Conservation (phyloP, 2,329 filamentous ascomycete species). For the Salinomyces thailandicus region DNA sequence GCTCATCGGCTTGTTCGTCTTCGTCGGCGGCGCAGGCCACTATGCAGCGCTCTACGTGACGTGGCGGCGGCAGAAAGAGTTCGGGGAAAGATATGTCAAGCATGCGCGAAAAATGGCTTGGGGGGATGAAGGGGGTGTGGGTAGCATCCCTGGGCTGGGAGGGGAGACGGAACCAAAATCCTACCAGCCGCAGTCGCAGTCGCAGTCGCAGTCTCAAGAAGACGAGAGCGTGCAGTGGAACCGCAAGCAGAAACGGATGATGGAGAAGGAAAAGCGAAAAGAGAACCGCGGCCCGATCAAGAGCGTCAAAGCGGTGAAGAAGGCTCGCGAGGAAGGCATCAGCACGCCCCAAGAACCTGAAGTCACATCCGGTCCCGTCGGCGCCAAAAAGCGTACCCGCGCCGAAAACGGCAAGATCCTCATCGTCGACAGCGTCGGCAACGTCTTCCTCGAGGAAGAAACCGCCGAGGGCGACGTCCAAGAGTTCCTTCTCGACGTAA, state of each 20-base stretch:
- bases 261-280: constrained; percentile 74
- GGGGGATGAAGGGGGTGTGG: constrained; percentile 65
- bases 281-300: constrained; percentile 41
- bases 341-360: constrained; percentile 47
- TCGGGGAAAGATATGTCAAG: constrained; percentile 82
- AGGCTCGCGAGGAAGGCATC: constrained; percentile 37
- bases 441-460: constrained; percentile 89
- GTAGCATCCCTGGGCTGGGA: constrained; percentile 57
- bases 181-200: constrained; percentile 1
- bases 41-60: constrained; percentile 76
- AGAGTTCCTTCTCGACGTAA: constrained; percentile 80
- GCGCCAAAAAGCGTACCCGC: constrained; percentile 74
- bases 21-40: constrained; percentile 74
- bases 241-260: constrained; percentile 75
- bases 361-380: constrained; percentile 50
- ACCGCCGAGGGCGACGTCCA: constrained; percentile 74
- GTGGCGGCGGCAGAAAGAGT: constrained; percentile 84
- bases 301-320: constrained; percentile 38
- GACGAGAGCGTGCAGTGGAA: constrained; percentile 54
- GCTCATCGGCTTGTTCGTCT: constrained; percentile 67
- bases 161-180: constrained; percentile 19
- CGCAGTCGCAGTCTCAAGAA: constrained; percentile 23
- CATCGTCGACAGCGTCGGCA: constrained; percentile 81
- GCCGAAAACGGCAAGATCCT: constrained; percentile 93
- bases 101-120: constrained; percentile 81